A percentile compares a stretch with the other conserved stretches of the same genome.
Conservation (phyloP, 1,284 basidiomycete species). For the Rhodotorula sp. region DNA sequence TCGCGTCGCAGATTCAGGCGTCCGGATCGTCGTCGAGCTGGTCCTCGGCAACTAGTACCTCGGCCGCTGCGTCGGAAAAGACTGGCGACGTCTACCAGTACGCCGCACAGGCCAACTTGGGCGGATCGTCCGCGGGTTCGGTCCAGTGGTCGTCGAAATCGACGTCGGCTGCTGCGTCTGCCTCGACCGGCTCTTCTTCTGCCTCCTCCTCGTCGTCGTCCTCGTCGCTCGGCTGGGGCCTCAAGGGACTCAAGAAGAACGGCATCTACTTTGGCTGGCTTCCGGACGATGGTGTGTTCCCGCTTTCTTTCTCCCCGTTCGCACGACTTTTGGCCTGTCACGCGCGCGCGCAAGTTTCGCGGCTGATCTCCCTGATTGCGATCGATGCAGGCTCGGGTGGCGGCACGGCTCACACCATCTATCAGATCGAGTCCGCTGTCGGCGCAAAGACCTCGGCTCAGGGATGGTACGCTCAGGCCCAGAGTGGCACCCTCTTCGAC, state of each 20-base stretch:
- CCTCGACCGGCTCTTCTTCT: constrained; percentile 10
- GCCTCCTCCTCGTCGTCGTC: constrained; percentile 20
- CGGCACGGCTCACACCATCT: constrained; percentile 44
- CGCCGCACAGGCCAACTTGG: background rate
- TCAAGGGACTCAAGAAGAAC: constrained; percentile 41
- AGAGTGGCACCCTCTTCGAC: constrained; percentile 46
- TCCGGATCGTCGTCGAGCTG: constrained; percentile 15
- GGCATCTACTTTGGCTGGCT: constrained; percentile 42
- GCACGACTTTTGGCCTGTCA: background rate
- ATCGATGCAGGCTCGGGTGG: constrained; percentile 40
- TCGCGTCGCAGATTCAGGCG: background rate
- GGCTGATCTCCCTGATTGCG: no score
- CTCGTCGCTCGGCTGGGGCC: constrained; percentile 19
- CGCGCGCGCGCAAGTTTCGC: background rate
- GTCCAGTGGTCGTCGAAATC: background rate
- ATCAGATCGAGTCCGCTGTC: constrained; percentile 43
- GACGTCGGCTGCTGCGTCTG: constrained; percentile 9
- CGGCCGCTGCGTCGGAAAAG: background rate
- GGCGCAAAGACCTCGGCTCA: constrained; percentile 38
- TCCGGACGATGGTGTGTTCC: constrained; percentile 42
- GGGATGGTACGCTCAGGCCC: constrained; percentile 49
- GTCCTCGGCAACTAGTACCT: constrained; percentile 1
- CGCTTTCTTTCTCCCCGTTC: background rate
- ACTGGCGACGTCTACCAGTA: constrained; percentile 5
- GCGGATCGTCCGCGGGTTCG: background rate